Conservation (phyloP, 1,284 basidiomycete genomes). For the Sporisorium reilianum region DNA sequence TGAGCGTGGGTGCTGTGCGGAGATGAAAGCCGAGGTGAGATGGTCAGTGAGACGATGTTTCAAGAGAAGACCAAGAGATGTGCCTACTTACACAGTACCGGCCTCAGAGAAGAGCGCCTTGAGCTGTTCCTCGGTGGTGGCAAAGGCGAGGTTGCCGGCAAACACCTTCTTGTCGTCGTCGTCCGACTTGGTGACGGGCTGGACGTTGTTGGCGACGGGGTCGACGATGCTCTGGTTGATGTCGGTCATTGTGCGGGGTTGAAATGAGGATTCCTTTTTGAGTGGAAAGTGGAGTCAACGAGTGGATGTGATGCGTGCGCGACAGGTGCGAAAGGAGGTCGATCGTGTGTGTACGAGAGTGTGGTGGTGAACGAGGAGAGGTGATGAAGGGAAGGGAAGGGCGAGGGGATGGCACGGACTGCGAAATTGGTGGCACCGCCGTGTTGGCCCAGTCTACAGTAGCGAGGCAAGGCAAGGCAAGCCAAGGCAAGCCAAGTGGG, state of each 20-base stretch:
- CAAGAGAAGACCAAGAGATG: background rate
- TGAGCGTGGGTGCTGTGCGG: constrained; percentile 53
- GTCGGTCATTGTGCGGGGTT: constrained; percentile 43
- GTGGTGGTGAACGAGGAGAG: background rate
- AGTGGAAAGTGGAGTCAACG: background rate
- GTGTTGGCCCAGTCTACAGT: background rate
- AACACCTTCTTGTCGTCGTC: constrained; percentile 52
- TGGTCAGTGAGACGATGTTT: background rate
- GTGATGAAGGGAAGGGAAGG: background rate
- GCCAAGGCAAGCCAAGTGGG: no score
- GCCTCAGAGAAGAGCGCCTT: constrained; percentile 60
- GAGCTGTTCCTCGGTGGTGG: constrained; percentile 64
- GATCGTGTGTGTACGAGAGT: background rate
- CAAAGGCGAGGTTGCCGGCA: constrained; percentile 63
- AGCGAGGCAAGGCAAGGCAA: no score
- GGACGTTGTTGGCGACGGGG: constrained; percentile 46
- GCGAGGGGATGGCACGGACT: no score
- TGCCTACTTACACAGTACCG: constrained; percentile 55
- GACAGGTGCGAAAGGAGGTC: background rate
- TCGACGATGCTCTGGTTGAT: constrained; percentile 51
- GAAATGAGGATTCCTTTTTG: no score
- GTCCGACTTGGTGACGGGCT: constrained; percentile 25
- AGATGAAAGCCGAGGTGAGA: background rate
- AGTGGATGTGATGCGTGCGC: constrained; percentile 1
- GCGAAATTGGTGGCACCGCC: background rate